These are phyloP conservation scores for Ramaria sp. DNA, from an alignment of 768 basidiomycete genomes.

Conservation along the genomic window DNA sequence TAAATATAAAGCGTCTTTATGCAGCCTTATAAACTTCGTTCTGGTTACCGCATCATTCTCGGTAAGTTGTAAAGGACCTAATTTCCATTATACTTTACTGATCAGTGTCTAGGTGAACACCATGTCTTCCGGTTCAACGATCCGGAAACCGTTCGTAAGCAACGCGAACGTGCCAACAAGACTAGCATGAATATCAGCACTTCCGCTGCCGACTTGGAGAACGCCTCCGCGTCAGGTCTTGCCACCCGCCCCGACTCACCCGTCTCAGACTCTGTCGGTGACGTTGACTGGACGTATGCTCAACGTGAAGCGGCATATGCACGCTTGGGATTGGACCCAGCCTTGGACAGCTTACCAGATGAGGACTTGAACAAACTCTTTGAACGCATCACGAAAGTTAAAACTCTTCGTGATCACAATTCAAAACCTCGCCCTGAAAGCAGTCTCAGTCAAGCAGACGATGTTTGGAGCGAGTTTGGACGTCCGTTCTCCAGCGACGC, in stretches of 20 bases:
- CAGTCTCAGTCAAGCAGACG: conserved; percentile 76
- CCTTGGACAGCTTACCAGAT: conserved; percentile 86
- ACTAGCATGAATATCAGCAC: conserved; percentile 58
- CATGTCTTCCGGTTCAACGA: conserved; percentile 98
- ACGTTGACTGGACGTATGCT: conserved; percentile 97
- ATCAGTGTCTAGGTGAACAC: conserved; percentile 56
- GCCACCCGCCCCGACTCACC: conserved; percentile 62
- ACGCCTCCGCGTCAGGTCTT: conserved; percentile 31
- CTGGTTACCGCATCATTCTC: conserved; percentile 94
- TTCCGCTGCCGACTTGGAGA: conserved; percentile 57
- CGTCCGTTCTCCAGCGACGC: conserved; percentile 68
- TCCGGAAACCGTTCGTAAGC: conserved; percentile 88
- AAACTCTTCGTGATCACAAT: conserved; percentile 69
- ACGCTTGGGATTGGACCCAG: conserved; percentile 75
- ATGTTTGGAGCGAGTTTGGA: conserved; percentile 85
- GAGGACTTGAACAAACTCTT: conserved; percentile 90
- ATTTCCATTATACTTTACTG: conserved; percentile 6
- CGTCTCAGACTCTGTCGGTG: conserved; percentile 45
- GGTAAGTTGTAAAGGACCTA: conserved; percentile 36
- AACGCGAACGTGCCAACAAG: conserved; percentile 71
- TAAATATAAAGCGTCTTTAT: conserved; percentile 6
- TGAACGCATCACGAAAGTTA: conserved; percentile 89
- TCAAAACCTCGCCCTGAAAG: conserved; percentile 78
- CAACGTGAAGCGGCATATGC: conserved; percentile 89
- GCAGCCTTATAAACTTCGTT: conserved; percentile 73